Evolutionary conservation across 495 filamentous ascomycete genomes (phyloP), one percentile per base, ranked within the genome.

Genomic region (Daldinia decipiens): DNA sequence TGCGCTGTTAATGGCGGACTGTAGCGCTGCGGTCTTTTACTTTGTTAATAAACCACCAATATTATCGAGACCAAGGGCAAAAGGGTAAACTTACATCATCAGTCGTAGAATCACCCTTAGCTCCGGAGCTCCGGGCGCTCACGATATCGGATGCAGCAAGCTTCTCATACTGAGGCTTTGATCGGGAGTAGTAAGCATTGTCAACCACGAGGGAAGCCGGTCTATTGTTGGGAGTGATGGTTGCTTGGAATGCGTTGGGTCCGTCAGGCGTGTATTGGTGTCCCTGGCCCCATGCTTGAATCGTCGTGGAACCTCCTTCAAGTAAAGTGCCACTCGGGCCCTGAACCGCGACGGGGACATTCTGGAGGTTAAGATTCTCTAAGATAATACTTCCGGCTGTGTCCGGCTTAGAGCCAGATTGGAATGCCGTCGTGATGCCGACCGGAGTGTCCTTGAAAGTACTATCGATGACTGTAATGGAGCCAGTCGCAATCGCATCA

Each of bases 301-400:
- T 88, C 6, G 84, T 89, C 7, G 76, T 80, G 0, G 86, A 79
- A 13, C 87, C 87, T 12, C 90, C 90, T 7, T 81, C 82, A 15
- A 93, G 87, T 13, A 89, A 67, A 1, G 84, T 84, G 13, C 76
- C 70, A 76, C 82, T 71, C 47, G 83, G 76, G 15, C 84, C 84
- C 70, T 90, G 78, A 27, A 94, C 84, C 0, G 88, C 90, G 19
- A 86, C 80, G 4, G 83, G 82, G 5, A 88, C 87, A 67, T 90
- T 88, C 57, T 78, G 80, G 62, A 95, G 83, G 17, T 76, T 78
- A 27, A 93, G 84, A 71, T 97, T 97, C 77, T 94, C 91, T 21
- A 89, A 73, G 26, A 85, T 79, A 38, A 87, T 72, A 29, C 85
- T 83, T 4, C 83, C 84, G 36, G 82, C 88, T 0, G 85, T 85